phyloP scores from a whole-genome alignment of 192 early-diverging fungal species.

The Podila minutissima region DNA sequence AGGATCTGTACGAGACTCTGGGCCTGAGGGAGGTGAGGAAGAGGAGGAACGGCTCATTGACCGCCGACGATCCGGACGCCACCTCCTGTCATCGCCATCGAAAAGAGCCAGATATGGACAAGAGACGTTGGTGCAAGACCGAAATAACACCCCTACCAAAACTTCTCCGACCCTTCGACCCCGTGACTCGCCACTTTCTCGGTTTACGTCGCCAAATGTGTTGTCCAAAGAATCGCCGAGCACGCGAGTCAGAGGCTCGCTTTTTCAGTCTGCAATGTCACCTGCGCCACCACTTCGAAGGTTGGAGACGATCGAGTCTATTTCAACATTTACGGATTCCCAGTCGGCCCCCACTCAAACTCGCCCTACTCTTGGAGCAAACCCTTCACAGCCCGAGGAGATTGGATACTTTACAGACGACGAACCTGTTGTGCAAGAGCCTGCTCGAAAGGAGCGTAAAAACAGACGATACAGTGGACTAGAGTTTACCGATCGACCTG shows the following conservation, averaged over 20 bases:
- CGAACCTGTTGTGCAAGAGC: neutral
- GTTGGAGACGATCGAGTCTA: slow-evolving; percentile 31
- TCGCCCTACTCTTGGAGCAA: neutral
- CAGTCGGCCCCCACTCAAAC: neutral
- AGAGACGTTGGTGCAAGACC: too few relatives aligned
- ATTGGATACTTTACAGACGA: slow-evolving; percentile 42
- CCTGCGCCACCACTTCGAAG: neutral
- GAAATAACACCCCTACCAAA: neutral
- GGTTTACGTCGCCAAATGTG: too few relatives aligned
- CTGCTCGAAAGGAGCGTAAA: slow-evolving; percentile 2
- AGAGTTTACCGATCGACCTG: neutral
- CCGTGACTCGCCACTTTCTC: neutral
- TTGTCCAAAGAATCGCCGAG: neutral
- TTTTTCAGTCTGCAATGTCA: neutral
- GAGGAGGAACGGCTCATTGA: slow-evolving; percentile 21
- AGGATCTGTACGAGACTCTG: neutral
- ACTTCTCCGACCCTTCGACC: neutral
- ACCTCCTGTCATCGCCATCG: slow-evolving; percentile 9
- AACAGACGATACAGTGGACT: slow-evolving; percentile 15
- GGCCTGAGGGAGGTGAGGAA: neutral
- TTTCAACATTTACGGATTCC: slow-evolving; percentile 19
- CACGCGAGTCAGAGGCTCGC: slow-evolving; percentile 2
- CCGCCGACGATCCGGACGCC: slow-evolving; percentile 17
- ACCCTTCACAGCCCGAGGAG: slow-evolving; percentile 15
- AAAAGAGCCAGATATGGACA: slow-evolving; percentile 18